Conservation (phyloP, 2,329 filamentous ascomycete species). For the Nemania serpens region DNA sequence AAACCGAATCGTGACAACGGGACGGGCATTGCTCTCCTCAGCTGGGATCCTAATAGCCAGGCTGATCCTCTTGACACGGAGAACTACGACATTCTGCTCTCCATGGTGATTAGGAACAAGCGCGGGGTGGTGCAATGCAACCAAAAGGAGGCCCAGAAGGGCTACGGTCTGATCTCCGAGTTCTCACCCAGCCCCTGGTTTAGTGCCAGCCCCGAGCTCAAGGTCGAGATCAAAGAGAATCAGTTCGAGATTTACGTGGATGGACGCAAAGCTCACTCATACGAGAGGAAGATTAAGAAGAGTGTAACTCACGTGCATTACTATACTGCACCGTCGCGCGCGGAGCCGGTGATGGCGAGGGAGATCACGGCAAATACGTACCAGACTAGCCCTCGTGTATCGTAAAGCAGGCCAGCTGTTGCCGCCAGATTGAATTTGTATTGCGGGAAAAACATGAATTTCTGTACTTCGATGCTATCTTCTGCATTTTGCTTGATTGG, state of each 20-base stretch:
- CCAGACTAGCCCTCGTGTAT: not conserved
- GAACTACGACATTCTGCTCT: conserved; percentile 26
- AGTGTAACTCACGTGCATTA: conserved; percentile 26
- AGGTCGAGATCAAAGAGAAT: conserved; percentile 20
- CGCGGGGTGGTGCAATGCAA: conserved; percentile 22
- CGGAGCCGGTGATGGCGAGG: conserved; percentile 21
- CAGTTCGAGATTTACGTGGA: conserved; percentile 22
- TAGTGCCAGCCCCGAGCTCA: conserved; percentile 13
- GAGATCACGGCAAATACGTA: conserved; percentile 24
- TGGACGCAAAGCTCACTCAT: conserved; percentile 4
- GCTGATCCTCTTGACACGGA: conserved; percentile 21
- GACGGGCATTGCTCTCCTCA: conserved; percentile 25
- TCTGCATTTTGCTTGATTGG: no score
- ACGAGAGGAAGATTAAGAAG: conserved; percentile 22
- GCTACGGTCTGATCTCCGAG: conserved; percentile 18
- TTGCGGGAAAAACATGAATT: no score
- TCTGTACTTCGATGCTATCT: no score
- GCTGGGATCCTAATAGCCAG: conserved; percentile 13
- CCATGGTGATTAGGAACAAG: conserved; percentile 22
- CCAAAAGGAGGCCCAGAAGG: conserved; percentile 18
- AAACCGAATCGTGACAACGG: conserved; percentile 15
- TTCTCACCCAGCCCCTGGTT: conserved; percentile 26
- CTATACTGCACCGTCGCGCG: conserved; percentile 16
- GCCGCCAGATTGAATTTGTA: no score
- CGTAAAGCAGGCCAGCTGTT: not conserved